Evolutionary conservation across 495 filamentous ascomycete species (phyloP).

Genomic region (Letharia columbiana): DNA sequence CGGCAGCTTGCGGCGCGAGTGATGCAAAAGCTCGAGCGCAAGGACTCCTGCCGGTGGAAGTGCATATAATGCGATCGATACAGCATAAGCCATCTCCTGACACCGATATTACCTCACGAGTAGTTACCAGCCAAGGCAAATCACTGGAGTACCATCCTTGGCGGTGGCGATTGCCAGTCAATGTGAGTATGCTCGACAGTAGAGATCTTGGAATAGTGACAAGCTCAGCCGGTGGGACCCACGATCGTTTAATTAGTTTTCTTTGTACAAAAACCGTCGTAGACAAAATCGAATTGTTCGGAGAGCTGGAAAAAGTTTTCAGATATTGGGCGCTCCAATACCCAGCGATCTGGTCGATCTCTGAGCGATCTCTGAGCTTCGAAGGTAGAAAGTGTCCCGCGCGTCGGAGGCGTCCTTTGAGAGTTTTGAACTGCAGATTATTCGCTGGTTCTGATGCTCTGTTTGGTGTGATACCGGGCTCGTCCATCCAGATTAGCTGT

Average conservation of each 20-base stretch:
- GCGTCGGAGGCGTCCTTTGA: neutral
- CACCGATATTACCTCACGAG: no score
- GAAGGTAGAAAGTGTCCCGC: neutral
- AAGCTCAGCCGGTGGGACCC: neutral
- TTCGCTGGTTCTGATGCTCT: neutral
- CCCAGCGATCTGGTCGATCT: neutral
- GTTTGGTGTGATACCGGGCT: neutral
- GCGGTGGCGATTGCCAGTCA: neutral
- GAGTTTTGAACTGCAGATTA: neutral
- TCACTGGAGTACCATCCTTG: neutral
- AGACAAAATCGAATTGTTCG: neutral
- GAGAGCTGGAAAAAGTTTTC: neutral
- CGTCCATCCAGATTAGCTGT: neutral
- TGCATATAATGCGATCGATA: slow-evolving; percentile 43
- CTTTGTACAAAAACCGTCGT: neutral
- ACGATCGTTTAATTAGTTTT: neutral
- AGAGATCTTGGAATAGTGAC: neutral
- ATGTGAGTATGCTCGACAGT: neutral
- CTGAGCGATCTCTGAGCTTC: neutral
- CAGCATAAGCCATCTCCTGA: neutral
- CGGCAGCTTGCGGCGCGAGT: slow-evolving; percentile 41
- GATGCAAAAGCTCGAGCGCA: slow-evolving; percentile 52
- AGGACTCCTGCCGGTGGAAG: slow-evolving; percentile 52
- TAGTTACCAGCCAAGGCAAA: neutral
- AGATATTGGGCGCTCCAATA: neutral